Percentiles rank a stretch among this genome's conserved stretches.
Evolutionary conservation across 352 stramenopile species (phyloP).

Genomic region (Phytophthora chlamydospora): DNA sequence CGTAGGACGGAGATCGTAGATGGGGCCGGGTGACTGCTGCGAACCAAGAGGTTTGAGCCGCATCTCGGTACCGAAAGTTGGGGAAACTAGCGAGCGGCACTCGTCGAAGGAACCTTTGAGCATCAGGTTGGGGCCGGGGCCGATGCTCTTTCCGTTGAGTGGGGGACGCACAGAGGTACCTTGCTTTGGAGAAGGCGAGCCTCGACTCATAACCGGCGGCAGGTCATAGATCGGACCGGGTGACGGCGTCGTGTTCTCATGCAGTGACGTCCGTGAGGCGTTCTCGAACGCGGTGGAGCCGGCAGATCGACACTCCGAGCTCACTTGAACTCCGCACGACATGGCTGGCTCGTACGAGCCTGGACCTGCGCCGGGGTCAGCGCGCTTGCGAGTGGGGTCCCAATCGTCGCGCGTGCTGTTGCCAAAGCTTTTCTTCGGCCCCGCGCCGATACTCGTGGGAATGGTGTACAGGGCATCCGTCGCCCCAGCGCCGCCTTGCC

Average conservation of each 20-base stretch:
- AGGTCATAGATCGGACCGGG: slow-evolving; percentile 83
- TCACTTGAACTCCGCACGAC: slow-evolving; percentile 70
- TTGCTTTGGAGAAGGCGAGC: slow-evolving; percentile 57
- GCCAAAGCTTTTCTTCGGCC: slow-evolving; percentile 75
- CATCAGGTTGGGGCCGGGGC: slow-evolving; percentile 68
- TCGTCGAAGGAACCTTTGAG: slow-evolving; percentile 64
- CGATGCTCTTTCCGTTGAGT: slow-evolving; percentile 58
- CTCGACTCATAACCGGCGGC: slow-evolving; percentile 48
- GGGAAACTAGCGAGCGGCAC: slow-evolving; percentile 48
- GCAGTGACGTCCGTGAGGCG: slow-evolving; percentile 46
- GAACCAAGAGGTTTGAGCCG: slow-evolving; percentile 40
- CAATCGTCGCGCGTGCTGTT: slow-evolving; percentile 82
- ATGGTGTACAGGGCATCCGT: slow-evolving; percentile 81
- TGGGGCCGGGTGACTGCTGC: slow-evolving; percentile 53
- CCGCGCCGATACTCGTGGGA: slow-evolving; percentile 59
- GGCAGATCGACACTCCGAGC: slow-evolving; percentile 54
- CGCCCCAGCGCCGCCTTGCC: slow-evolving; percentile 56
- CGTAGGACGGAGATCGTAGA: slow-evolving; percentile 75
- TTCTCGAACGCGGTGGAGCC: slow-evolving; percentile 71
- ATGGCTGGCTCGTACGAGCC: slow-evolving; percentile 66
- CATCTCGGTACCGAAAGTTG: slow-evolving; percentile 77
- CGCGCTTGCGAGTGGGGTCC: slow-evolving; percentile 66
- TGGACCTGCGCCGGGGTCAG: slow-evolving; percentile 66
- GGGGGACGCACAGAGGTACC: slow-evolving; percentile 60
- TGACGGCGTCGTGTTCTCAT: slow-evolving; percentile 66